phyloP scores from a whole-genome alignment of 495 filamentous ascomycete genomes.

The Neurospora tetrasperma region DNA sequence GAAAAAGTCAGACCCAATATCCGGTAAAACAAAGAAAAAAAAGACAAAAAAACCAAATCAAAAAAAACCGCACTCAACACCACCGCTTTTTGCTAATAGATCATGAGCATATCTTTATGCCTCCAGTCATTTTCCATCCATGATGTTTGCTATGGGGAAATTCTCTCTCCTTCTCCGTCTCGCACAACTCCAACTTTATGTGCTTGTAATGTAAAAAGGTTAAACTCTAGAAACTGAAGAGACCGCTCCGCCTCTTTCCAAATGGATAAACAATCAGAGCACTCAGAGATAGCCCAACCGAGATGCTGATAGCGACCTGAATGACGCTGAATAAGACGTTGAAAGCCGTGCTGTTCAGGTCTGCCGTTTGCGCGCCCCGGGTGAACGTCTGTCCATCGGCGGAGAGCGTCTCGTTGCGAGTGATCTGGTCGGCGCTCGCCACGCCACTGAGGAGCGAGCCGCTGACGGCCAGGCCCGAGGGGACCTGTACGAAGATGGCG shows the following conservation, averaged over 20 bases:
- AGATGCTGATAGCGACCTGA: slow-evolving; percentile 87
- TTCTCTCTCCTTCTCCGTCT: not conserved
- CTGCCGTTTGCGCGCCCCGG: slow-evolving; percentile 10
- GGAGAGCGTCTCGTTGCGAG: slow-evolving; percentile 31
- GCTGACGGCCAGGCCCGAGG: slow-evolving; percentile 74
- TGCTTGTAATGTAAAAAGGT: not conserved
- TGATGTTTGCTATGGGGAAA: not conserved
- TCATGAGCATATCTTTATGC: not conserved
- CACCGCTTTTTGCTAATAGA: not conserved
- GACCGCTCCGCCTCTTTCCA: slow-evolving; percentile 78
- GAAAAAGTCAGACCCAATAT: not conserved
- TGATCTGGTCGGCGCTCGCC: slow-evolving; percentile 71
- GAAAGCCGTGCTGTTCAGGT: slow-evolving; percentile 59
- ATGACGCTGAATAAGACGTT: slow-evolving; percentile 83
- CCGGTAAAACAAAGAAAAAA: not conserved
- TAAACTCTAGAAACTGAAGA: slow-evolving; percentile 70
- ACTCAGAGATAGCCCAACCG: slow-evolving; percentile 80
- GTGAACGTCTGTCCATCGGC: slow-evolving; percentile 17
- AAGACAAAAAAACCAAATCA: not conserved
- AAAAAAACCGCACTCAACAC: not conserved
- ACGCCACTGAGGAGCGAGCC: slow-evolving; percentile 80
- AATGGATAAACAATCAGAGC: slow-evolving; percentile 83
- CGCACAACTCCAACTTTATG: not conserved
- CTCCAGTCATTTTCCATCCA: not conserved
- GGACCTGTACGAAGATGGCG: slow-evolving; percentile 91